phyloP scores from a whole-genome alignment of 306 rosid genomes.

The Senna tora region DNA sequence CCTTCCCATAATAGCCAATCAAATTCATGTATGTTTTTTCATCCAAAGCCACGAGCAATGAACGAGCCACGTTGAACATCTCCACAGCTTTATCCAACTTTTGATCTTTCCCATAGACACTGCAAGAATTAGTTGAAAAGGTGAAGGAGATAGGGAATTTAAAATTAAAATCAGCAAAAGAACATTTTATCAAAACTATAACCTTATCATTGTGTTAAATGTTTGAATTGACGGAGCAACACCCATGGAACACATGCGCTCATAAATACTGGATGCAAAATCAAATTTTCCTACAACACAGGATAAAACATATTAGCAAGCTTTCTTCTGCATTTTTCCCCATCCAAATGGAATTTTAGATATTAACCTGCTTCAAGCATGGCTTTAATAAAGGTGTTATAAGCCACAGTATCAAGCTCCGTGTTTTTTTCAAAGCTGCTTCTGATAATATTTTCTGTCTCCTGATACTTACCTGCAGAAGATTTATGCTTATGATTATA shows the following conservation, averaged over 20 bases:
- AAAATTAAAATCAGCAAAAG: background rate
- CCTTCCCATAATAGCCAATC: constrained; percentile 87
- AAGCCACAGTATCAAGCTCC: constrained; percentile 94
- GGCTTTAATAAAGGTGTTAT: constrained; percentile 90
- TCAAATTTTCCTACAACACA: constrained; percentile 67
- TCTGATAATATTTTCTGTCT: constrained; percentile 66
- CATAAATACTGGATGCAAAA: constrained; percentile 70
- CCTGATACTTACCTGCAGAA: constrained; percentile 72
- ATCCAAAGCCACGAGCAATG: constrained; percentile 58
- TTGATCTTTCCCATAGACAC: constrained; percentile 83
- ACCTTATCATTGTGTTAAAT: constrained; percentile 93
- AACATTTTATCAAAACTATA: constrained; percentile 26
- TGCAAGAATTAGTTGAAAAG: constrained; percentile 40
- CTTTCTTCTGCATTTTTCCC: constrained; percentile 18
- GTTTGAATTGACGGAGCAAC: constrained; percentile 86
- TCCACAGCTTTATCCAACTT: constrained; percentile 80
- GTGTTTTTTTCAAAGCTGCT: constrained; percentile 56
- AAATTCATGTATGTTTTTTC: constrained; percentile 79
- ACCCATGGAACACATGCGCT: constrained; percentile 66
- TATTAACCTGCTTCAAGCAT: constrained; percentile 83
- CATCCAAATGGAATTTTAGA: constrained; percentile 31
- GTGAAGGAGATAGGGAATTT: constrained; percentile 24
- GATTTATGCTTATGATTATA: constrained; percentile 21
- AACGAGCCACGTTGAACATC: constrained; percentile 69
- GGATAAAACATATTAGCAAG: constrained; percentile 45